Evolutionary conservation across 768 basidiomycete species (phyloP).

Genomic region (Boletus eberwhitei): DNA sequence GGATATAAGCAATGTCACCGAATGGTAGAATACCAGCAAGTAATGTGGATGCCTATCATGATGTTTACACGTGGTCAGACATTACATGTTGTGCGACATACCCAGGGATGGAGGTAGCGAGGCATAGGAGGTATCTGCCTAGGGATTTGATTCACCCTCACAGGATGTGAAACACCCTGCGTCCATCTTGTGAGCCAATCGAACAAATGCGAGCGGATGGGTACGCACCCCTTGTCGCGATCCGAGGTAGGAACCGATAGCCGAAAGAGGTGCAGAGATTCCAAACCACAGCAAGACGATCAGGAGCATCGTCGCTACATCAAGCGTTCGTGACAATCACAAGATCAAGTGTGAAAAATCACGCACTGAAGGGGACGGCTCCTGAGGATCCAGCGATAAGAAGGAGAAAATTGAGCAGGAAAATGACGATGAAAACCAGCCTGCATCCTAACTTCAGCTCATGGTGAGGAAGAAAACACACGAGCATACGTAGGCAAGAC

Average conservation of each 20-base stretch:
- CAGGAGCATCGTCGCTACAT: constrained; percentile 73
- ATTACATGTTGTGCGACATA: constrained; percentile 32
- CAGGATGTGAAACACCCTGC: constrained; percentile 75
- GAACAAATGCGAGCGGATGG: not conserved
- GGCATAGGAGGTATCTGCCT: constrained; percentile 91
- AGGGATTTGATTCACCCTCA: constrained; percentile 89
- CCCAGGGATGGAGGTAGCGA: constrained; percentile 81
- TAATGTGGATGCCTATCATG: constrained; percentile 57
- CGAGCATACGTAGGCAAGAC: constrained; percentile 74
- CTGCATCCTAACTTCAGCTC: constrained; percentile 37
- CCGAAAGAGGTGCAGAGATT: constrained; percentile 86
- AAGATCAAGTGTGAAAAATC: not conserved
- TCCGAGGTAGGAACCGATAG: constrained; percentile 84
- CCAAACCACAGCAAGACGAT: constrained; percentile 90
- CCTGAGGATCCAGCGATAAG: constrained; percentile 84
- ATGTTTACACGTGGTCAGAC: constrained; percentile 6
- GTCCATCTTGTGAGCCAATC: constrained; percentile 7
- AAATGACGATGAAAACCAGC: constrained; percentile 78
- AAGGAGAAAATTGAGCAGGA: constrained; percentile 89
- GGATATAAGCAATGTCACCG: constrained; percentile 42
- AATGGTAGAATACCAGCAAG: constrained; percentile 93
- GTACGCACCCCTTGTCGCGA: constrained; percentile 76
- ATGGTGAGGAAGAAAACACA: not conserved
- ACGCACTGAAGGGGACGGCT: constrained; percentile 88
- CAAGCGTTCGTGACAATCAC: not conserved